Evolutionary conservation across 2,329 filamentous ascomycete genomes (phyloP), one percentile per base, ranked within the genome.

Genomic region (Aspergillus sp.): DNA sequence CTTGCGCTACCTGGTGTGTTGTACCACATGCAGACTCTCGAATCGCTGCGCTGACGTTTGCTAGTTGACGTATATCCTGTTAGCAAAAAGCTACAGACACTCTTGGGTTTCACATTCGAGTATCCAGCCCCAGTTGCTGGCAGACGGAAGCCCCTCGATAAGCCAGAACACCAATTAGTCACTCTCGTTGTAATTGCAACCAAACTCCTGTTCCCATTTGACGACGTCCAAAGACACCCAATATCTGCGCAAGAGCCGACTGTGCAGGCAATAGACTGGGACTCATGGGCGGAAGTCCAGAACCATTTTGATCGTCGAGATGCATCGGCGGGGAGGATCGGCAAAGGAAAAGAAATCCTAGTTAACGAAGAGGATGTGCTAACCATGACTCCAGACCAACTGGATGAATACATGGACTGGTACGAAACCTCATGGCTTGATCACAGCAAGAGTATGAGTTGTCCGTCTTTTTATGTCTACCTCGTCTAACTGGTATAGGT

Each of bases 401-500:
- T 93, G 38, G 89, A 93, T 66, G 83, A 89, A 58, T 93, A 92
- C 67, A 80, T 96, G 73, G 85, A 91, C 71, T 95, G 89, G 86
- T 93, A 89, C 69, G 86, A 90, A 68, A 80, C 81, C 56, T 88
- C 81, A 44, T 90, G 86, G 79, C 63, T 78, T 36, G 71, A 76
- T 51, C 68, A 51, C 34, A 70, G 65, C 54, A 66, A 59, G 64
- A 58, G 71, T 73, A 53, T 15, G 63, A 38, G 24, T 18, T 47
- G 12, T 11, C 47, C n/a, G 34, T 4, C 26, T 34, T n/a, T 30
- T 32, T 13, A 15, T 8, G 7, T 26, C 5, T 30, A 32, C 24
- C 22, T 48, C 43, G 55, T 59, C 36, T 49, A 1, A 43, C 26
- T 9, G 34, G 43, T 13, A 57, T 52, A 51, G 62, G 48, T 62